Evolutionary conservation across 2,329 filamentous ascomycete genomes (phyloP).

Genomic region (Xylariaceae sp.): DNA sequence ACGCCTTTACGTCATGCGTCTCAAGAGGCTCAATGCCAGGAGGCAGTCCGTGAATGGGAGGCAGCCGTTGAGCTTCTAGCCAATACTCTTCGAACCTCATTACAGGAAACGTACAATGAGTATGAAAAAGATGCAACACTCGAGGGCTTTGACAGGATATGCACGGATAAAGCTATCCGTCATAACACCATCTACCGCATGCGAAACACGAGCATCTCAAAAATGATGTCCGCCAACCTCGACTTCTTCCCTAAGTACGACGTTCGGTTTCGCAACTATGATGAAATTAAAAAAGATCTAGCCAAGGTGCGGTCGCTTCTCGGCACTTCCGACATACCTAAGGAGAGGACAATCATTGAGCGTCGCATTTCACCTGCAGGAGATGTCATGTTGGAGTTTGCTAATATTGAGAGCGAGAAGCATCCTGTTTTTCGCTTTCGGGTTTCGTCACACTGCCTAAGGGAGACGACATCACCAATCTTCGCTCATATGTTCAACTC

Average conservation of each 20-base stretch:
- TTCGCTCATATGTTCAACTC: conserved; percentile 55
- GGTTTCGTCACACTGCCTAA: conserved; percentile 57
- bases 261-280: conserved; percentile 55
- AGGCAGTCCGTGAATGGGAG: conserved; percentile 53
- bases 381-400: conserved; percentile 59
- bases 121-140: conserved; percentile 52
- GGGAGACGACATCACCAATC: conserved; percentile 56
- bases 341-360: conserved; percentile 49
- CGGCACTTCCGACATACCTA: conserved; percentile 49
- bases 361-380: conserved; percentile 52
- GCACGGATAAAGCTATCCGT: conserved; percentile 50
- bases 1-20: neutral
- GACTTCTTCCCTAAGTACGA: conserved; percentile 53
- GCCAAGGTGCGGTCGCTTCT: conserved; percentile 48
- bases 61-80: conserved; percentile 49
- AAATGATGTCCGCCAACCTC: conserved; percentile 50
- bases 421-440: conserved; percentile 54
- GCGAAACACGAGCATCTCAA: conserved; percentile 52
- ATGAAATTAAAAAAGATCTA: conserved; percentile 51
- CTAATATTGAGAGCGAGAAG: conserved; percentile 47
- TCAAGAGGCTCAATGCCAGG: conserved; percentile 42
- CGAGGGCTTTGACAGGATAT: conserved; percentile 50
- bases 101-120: conserved; percentile 52
- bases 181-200: conserved; percentile 51
- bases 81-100: conserved; percentile 48